A percentile compares a stretch with the other conserved stretches of the same genome.
Conservation (phyloP, 139 green algal species). For the Chlorella sp. region DNA sequence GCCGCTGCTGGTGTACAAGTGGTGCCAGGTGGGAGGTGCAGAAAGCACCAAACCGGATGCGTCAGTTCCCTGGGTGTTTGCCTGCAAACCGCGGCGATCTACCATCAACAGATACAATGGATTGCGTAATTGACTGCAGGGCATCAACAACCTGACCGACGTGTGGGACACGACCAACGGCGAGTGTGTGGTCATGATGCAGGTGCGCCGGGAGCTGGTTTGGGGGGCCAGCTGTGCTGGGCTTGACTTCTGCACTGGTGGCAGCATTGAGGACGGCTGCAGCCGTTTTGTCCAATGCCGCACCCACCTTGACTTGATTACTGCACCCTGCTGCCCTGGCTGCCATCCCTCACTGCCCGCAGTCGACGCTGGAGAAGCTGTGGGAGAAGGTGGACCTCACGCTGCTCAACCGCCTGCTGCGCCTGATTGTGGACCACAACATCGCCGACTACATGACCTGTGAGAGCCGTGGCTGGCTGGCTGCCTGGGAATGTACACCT, state of each 20-base stretch:
- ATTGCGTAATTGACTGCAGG: slow-evolving; percentile 44
- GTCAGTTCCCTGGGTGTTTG: too few relatives aligned
- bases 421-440: slow-evolving; percentile 98
- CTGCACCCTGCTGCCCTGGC: too few relatives aligned
- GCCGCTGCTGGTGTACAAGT: slow-evolving; percentile 99
- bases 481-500: too few relatives aligned
- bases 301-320: too few relatives aligned
- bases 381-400: slow-evolving; percentile 99
- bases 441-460: slow-evolving; percentile 99
- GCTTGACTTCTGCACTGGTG: too few relatives aligned
- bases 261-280: too few relatives aligned
- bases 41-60: too few relatives aligned
- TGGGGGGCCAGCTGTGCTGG: too few relatives aligned
- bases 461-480: slow-evolving; percentile 31
- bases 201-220: slow-evolving; percentile 40
- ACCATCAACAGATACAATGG: background rate
- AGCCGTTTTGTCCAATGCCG: too few relatives aligned
- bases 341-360: slow-evolving; percentile 40
- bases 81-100: too few relatives aligned
- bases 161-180: slow-evolving; percentile 96
- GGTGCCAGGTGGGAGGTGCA: slow-evolving; percentile 66
- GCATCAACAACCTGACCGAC: slow-evolving; percentile 95
- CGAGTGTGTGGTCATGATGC: slow-evolving; percentile 99
- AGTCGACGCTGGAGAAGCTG: slow-evolving; percentile 97
- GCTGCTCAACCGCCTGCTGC: slow-evolving; percentile 97